These are phyloP conservation scores for Hortiboletus rubellus DNA, from an alignment of 1,284 basidiomycete species.

Conservation along the genomic window DNA sequence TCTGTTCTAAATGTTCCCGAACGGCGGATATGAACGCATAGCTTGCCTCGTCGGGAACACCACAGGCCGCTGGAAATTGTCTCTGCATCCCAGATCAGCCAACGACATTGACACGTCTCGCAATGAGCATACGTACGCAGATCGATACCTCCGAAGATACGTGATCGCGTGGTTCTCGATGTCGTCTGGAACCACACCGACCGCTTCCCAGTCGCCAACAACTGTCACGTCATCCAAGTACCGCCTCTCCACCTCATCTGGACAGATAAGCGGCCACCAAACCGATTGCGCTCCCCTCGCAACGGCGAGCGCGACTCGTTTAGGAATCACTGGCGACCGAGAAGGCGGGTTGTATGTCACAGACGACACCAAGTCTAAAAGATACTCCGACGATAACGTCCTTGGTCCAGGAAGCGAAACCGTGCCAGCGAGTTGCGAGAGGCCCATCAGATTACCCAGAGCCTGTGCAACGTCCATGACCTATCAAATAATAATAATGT, in stretches of 20 bases:
- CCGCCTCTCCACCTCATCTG: constrained; percentile 89
- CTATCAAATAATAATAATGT: constrained; percentile 39
- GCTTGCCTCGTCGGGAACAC: constrained; percentile 43
- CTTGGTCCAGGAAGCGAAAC: constrained; percentile 89
- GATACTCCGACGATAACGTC: constrained; percentile 81
- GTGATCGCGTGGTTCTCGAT: constrained; percentile 91
- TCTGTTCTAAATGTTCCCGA: constrained; percentile 23
- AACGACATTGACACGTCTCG: constrained; percentile 5
- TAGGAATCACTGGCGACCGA: constrained; percentile 75
- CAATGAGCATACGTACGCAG: constrained; percentile 56
- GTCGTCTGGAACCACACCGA: constrained; percentile 74
- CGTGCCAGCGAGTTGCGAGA: constrained; percentile 62
- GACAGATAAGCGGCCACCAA: constrained; percentile 94
- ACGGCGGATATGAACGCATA: constrained; percentile 25
- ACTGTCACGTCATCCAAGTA: constrained; percentile 82
- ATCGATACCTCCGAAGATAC: constrained; percentile 89
- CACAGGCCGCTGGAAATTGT: constrained; percentile 54
- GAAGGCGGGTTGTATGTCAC: constrained; percentile 77
- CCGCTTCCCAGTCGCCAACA: constrained; percentile 62
- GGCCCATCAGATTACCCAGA: constrained; percentile 76
- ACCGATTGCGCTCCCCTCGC: constrained; percentile 69
- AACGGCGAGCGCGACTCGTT: constrained; percentile 65
- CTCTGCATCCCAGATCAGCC: constrained; percentile 37
- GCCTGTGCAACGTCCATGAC: constrained; percentile 94
- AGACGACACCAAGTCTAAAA: constrained; percentile 80